These are phyloP conservation scores for Naegleria gruberi DNA, from an alignment of 208 protist species.

Conservation along the genomic window DNA sequence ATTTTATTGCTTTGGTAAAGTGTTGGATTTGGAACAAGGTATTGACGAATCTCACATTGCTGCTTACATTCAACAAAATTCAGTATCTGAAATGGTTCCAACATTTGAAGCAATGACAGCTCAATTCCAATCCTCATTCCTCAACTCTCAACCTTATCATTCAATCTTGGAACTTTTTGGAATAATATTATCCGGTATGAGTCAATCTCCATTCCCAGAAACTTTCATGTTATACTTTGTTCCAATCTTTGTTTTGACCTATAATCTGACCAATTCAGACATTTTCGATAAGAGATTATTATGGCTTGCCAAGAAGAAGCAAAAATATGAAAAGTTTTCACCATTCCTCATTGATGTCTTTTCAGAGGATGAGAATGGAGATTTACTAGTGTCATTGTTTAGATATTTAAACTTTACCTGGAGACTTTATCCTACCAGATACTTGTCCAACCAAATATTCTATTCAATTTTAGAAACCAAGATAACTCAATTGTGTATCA, in stretches of 20 bases:
- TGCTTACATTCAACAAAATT: neutral
- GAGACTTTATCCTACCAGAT: neutral
- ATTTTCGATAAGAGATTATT: neutral
- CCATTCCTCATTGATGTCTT: neutral
- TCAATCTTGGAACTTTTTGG: neutral
- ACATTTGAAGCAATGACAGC: neutral
- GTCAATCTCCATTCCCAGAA: neutral
- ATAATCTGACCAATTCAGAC: neutral
- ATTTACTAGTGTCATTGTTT: neutral
- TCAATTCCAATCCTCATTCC: neutral
- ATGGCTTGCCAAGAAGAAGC: neutral
- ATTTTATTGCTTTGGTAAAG: neutral
- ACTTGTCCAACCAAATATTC: neutral
- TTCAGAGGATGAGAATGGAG: neutral
- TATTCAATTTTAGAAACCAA: neutral
- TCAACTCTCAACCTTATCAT: neutral
- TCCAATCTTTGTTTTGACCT: neutral
- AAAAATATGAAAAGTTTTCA: neutral
- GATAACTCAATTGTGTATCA: neutral
- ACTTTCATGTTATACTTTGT: neutral
- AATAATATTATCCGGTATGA: neutral
- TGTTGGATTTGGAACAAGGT: neutral
- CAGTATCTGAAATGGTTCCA: neutral
- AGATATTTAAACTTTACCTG: neutral
- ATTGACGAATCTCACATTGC: neutral